phyloP scores from a whole-genome alignment of 805 yeast genomes.

The Starmerella geochares region DNA sequence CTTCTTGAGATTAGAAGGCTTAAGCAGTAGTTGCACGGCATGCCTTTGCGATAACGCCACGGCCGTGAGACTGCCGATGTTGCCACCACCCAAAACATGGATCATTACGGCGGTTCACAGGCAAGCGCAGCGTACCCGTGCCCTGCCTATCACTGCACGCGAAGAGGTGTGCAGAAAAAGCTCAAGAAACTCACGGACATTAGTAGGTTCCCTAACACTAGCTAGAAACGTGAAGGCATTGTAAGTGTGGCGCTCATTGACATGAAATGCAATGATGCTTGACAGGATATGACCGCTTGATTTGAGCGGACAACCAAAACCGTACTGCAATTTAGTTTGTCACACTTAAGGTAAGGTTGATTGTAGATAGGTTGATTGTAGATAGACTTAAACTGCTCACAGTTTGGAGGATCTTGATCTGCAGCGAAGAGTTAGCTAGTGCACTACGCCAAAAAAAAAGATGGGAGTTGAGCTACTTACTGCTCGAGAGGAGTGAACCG shows the following conservation, averaged over 20 bases:
- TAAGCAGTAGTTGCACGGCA: slow-evolving; percentile 36
- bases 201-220: too few species aligned
- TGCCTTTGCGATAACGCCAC: slow-evolving; percentile 36
- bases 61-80: slow-evolving; percentile 44
- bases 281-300: too few species aligned
- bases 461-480: slow-evolving; percentile 14
- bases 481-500: slow-evolving; percentile 46
- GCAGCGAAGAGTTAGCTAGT: slow-evolving; percentile 1
- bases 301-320: too few species aligned
- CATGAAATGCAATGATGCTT: too few species aligned
- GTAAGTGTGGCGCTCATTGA: too few species aligned
- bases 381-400: neutral
- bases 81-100: slow-evolving; percentile 44
- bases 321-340: too few species aligned
- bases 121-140: neutral
- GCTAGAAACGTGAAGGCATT: too few species aligned
- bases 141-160: neutral
- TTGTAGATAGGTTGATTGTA: too few species aligned
- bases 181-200: too few species aligned
- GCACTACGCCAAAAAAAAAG: neutral
- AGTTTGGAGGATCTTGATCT: slow-evolving; percentile 4
- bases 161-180: too few species aligned
- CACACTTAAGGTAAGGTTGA: neutral
- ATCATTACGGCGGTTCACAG: slow-evolving; percentile 14
- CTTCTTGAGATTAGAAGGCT: slow-evolving; percentile 35